These are phyloP conservation scores for Scorias spongiosa DNA, from an alignment of 2,329 filamentous ascomycete genomes.

Conservation along the genomic window DNA sequence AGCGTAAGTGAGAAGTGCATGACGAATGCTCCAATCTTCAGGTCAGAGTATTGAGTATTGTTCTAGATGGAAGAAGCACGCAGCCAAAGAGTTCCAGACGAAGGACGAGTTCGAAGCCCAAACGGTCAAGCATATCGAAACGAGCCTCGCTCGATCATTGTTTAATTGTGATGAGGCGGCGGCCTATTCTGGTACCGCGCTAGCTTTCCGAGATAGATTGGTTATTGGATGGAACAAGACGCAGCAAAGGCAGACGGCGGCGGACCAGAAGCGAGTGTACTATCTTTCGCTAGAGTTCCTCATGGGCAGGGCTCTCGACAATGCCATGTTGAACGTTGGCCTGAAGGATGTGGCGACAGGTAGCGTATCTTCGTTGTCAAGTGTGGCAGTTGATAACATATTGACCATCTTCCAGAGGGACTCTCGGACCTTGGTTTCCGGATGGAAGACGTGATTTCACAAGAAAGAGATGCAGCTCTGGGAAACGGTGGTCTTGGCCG, in stretches of 20 bases:
- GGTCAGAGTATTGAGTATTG: neutral
- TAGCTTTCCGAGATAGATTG: conserved; percentile 85
- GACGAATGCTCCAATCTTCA: neutral
- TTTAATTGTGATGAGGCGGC: conserved; percentile 96
- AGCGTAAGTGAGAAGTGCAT: conserved; percentile 43
- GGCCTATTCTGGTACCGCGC: conserved; percentile 76
- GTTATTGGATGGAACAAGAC: conserved; percentile 97
- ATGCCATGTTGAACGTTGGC: conserved; percentile 93
- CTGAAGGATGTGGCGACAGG: conserved; percentile 72
- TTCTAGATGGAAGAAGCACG: conserved; percentile 44
- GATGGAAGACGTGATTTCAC: conserved; percentile 85
- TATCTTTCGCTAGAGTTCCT: conserved; percentile 95
- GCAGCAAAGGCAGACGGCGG: conserved; percentile 85
- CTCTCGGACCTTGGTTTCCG: conserved; percentile 84
- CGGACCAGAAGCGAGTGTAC: conserved; percentile 86
- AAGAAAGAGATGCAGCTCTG: conserved; percentile 91
- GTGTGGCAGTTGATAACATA: neutral
- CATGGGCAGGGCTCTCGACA: conserved; percentile 92
- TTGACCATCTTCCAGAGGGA: conserved; percentile 44
- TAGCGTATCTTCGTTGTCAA: conserved; percentile 21
- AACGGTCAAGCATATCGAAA: conserved; percentile 88
- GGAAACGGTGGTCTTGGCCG: conserved; percentile 93
- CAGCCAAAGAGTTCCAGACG: conserved; percentile 53
- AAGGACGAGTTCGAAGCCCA: conserved; percentile 74
- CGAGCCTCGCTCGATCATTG: conserved; percentile 83